Percentiles rank a stretch among this genome's conserved stretches.
Conservation (phyloP, 1,139 yeast genomes). For the Yamadazyma buinensis region DNA sequence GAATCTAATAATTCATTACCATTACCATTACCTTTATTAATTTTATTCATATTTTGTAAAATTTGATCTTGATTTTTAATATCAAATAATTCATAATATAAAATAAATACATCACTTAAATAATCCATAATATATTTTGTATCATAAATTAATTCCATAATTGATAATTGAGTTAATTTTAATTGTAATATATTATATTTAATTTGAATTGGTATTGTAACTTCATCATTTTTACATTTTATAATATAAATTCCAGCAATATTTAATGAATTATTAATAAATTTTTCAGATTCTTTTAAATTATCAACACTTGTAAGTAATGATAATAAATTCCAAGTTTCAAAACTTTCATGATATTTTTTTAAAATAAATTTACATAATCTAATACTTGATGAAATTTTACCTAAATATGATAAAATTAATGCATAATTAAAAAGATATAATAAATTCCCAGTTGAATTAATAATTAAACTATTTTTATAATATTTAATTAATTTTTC, state of each 20-base stretch:
- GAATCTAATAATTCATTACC: conserved; percentile 11
- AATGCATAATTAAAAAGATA: conserved; percentile 38
- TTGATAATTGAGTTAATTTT: conserved; percentile 71
- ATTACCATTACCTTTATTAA: conserved; percentile 6
- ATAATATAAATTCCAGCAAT: conserved; percentile 38
- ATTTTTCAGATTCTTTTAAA: conserved; percentile 34
- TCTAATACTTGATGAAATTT: conserved; percentile 28
- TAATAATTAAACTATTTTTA: conserved; percentile 37
- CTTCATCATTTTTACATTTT: conserved; percentile 27
- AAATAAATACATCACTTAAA: conserved; percentile 61
- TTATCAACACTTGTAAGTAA: conserved; percentile 15
- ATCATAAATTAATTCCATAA: conserved; percentile 64
- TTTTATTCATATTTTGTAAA: conserved; percentile 18
- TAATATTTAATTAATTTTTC: conserved; percentile 20
- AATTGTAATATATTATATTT: conserved; percentile 64
- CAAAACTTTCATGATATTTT: conserved; percentile 42
- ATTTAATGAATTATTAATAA: conserved; percentile 40
- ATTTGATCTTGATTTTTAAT: conserved; percentile 19
- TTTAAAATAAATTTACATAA: conserved; percentile 43
- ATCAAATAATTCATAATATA: conserved; percentile 55
- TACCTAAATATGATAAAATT: conserved; percentile 27
- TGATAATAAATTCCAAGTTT: conserved; percentile 44
- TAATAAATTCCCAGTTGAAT: conserved; percentile 33
- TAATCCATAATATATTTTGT: conserved; percentile 58
- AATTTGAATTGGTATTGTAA: conserved; percentile 29